A percentile compares a stretch with the other conserved stretches of the same genome.
These are phyloP conservation scores for Tremellales sp. DNA, from an alignment of 1,284 basidiomycete genomes.

Conservation along the genomic window DNA sequence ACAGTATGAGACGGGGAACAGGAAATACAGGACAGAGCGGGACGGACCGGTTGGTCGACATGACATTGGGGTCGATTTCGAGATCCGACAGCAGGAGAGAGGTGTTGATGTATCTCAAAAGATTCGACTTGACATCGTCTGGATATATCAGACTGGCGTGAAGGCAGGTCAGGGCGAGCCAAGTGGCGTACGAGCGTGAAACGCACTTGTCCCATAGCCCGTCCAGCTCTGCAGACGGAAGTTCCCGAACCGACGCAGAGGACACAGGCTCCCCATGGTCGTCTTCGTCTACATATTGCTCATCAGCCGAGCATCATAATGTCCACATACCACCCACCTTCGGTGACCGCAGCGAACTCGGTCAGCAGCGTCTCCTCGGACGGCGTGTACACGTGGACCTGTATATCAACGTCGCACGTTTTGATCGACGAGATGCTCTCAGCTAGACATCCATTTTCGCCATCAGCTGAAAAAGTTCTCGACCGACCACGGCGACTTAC, in stretches of 20 bases:
- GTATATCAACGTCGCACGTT: constrained; percentile 50
- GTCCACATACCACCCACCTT: constrained; percentile 38
- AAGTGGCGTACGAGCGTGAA: too few relatives aligned
- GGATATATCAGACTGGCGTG: constrained; percentile 72
- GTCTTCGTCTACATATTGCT: constrained; percentile 48
- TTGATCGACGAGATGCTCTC: neutral
- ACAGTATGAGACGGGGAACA: neutral
- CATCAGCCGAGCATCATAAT: neutral
- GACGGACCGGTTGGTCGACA: constrained; percentile 81
- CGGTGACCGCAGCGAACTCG: constrained; percentile 62
- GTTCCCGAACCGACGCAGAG: constrained; percentile 78
- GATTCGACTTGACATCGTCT: constrained; percentile 78
- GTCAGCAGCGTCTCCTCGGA: constrained; percentile 66
- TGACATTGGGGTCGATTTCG: constrained; percentile 82
- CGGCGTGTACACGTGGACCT: constrained; percentile 84
- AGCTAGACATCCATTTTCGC: neutral
- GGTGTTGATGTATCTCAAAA: constrained; percentile 91
- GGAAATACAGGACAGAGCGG: neutral
- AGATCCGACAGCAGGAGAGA: constrained; percentile 86
- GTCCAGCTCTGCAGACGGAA: constrained; percentile 77
- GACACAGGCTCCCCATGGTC: constrained; percentile 66
- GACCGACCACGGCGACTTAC: constrained; percentile 47
- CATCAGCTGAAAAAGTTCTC: neutral
- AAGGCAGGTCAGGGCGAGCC: too few relatives aligned
- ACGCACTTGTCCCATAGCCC: constrained; percentile 70